Evolutionary conservation across 2,329 filamentous ascomycete species (phyloP), one percentile per base, ranked within the genome.

Genomic region (Epichloe amarillans): DNA sequence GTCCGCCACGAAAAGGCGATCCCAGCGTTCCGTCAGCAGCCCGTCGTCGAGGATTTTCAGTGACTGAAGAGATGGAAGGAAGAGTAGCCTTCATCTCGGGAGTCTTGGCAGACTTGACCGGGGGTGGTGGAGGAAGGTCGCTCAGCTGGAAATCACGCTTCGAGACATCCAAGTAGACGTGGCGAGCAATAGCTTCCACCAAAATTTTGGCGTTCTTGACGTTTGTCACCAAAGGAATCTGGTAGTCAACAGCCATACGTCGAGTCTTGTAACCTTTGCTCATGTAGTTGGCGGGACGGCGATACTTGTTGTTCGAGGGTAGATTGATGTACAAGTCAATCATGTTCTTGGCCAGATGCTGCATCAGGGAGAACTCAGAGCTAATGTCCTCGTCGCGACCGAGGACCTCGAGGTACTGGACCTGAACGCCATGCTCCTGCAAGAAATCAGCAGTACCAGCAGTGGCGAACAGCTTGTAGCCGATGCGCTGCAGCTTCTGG

Each of bases 271-370:
- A 98, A 54, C 93, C 93, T 72, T 93, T 93, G 69, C 87, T 94
- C 84, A 98, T 94, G 72, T 97, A 98, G 74, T 89, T 98, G 61
- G 93, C 93, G 35, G 93, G 93, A 58, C 93, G 83, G 60, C 93
- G 82, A 77, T 94, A 98, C 68, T 90, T 87, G 75, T 98, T 98
- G 79, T 81, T 95, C 12, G 93, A 97, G n/a, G 93, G 93, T 69
- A 98, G 70, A 69, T 98, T 98, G 82, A 98, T 96, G 74, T 98
- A 98, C 54, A 98, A 73, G 67, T 97, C 91, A 61, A 98, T 98
- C 68, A 93, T 83, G 72, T 97, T 97, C 73, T 95, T 97, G 52
- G 91, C 86, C 69, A 98, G 73, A 72, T 96, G 91, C 71, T 97
- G 89, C 1, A 89, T 96, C 55, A 98, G 78, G 8, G 93, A 98